Percentiles rank a stretch among this genome's conserved stretches.
These are phyloP conservation scores for Kurtzmaniella quercitrusa DNA, from an alignment of 1,139 yeast genomes.

Conservation along the genomic window DNA sequence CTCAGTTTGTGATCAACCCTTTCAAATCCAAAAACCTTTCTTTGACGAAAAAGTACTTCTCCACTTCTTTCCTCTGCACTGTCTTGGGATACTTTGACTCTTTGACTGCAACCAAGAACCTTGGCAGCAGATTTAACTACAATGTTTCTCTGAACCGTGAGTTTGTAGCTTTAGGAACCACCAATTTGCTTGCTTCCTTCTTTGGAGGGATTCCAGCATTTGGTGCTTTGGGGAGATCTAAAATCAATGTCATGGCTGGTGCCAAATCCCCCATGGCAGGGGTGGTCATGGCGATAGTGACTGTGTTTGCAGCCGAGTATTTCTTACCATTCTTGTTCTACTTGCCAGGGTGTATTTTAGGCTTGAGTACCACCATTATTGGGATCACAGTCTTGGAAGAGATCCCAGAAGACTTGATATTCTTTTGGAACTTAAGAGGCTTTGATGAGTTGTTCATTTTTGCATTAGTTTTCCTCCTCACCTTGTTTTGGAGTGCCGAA, in stretches of 20 bases:
- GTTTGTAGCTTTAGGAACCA: conserved; percentile 28
- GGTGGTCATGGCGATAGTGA: conserved; percentile 22
- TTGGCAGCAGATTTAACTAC: conserved; percentile 28
- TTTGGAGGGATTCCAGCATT: conserved; percentile 32
- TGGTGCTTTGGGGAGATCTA: conserved; percentile 36
- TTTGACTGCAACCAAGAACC: conserved; percentile 29
- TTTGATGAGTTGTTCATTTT: conserved; percentile 28
- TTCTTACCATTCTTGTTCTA: conserved; percentile 22
- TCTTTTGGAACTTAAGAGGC: conserved; percentile 27
- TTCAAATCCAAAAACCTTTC: conserved; percentile 15
- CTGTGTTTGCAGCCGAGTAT: conserved; percentile 20
- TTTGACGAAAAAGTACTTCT: conserved; percentile 20
- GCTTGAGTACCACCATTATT: conserved; percentile 31
- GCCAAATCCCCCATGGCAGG: conserved; percentile 32
- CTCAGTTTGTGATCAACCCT: conserved; percentile 19
- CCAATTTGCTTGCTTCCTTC: conserved; percentile 24
- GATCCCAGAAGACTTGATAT: conserved; percentile 25
- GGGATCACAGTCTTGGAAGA: conserved; percentile 34
- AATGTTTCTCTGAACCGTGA: conserved; percentile 30
- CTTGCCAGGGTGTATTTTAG: conserved; percentile 31
- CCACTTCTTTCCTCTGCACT: conserved; percentile 28
- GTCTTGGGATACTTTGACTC: conserved; percentile 32
- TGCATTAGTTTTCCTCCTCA: conserved; percentile 18
- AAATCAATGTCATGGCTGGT: conserved; percentile 29
- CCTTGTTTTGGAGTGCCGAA: conserved; percentile 29